Evolutionary conservation across 306 rosid species (phyloP), one percentile per base, ranked within the genome.

Genomic region (Castanea mollissima): DNA sequence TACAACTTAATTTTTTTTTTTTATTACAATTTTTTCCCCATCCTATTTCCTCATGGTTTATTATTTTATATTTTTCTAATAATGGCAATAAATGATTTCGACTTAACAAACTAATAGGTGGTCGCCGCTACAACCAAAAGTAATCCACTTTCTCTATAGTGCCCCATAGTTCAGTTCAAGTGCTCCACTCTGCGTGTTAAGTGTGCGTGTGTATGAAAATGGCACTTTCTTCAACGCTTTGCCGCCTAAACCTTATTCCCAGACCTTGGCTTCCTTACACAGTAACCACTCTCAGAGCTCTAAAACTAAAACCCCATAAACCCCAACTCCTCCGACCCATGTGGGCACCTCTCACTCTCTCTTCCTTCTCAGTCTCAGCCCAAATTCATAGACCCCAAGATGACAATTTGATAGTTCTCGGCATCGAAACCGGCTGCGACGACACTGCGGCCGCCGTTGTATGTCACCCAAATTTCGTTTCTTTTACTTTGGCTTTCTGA

Each of bases 361-460:
- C 11, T 41, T 41, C 46, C 46, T 41, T 41, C 46, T 41, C 46
- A 41, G 46, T 21, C 77, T 77, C 76, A 83, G 59, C n/a, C 77
- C 85, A 5, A 51, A 80, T 80, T 21, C 51, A 84, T 5, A 76
- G 58, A 52, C 79, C 86, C 55, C 81, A 86, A 44, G 75, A 78
- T 20, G 86, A 57, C 2, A 85, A 85, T 55, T 76, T 92, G 4
- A 76, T 91, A 76, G 90, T 95, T 82, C 85, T 95, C 51, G 99
- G 99, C 71, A 92, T 95, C 44, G 99, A 95, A 82, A 95, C 99
- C 67, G 91, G 99, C 90, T 92, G 99, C 78, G 99, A 95, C 81
- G 99, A 95, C 84, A 95, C 99, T 5, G 99, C 97, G 0, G 98
- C 96, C 7, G 98, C 99, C 18, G 88, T 95, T 54, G 98, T 95